Evolutionary conservation across 2,329 filamentous ascomycete genomes (phyloP).

Genomic region (Pyrenochaeta sp.): DNA sequence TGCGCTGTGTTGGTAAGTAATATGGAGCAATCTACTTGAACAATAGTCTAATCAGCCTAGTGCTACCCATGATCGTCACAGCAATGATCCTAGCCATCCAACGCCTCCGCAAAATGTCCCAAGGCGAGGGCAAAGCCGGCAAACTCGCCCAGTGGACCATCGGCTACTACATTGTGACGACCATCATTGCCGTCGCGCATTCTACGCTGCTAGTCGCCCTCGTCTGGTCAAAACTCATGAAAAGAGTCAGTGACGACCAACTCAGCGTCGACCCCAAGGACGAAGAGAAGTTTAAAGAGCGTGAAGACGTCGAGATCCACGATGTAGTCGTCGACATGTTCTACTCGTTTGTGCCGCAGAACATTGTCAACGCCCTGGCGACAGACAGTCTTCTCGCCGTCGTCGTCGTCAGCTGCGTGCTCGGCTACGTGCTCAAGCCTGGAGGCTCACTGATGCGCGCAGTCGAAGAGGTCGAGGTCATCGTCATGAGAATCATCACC

Average conservation of each 20-base stretch:
- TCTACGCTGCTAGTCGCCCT: constrained; percentile 57
- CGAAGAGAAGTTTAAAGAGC: constrained; percentile 45
- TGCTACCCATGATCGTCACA: constrained; percentile 60
- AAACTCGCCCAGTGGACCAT: constrained; percentile 59
- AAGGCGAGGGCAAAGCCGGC: constrained; percentile 48
- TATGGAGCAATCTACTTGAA: background rate
- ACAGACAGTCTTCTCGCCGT: constrained; percentile 57
- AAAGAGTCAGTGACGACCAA: constrained; percentile 41
- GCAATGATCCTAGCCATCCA: constrained; percentile 62
- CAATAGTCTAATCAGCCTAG: constrained; percentile 35
- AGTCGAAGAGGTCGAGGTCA: constrained; percentile 57
- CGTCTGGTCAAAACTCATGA: constrained; percentile 59
- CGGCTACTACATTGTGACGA: constrained; percentile 60
- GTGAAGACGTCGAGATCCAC: constrained; percentile 46
- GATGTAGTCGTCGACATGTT: constrained; percentile 59
- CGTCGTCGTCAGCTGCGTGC: constrained; percentile 56
- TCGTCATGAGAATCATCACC: constrained; percentile 57
- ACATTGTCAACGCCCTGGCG: constrained; percentile 57
- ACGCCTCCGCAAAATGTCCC: constrained; percentile 56
- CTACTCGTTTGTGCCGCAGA: constrained; percentile 58
- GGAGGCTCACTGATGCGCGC: constrained; percentile 53
- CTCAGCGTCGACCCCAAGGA: constrained; percentile 44
- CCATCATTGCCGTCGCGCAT: constrained; percentile 58
- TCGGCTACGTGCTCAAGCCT: constrained; percentile 57
- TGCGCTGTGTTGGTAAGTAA: constrained; percentile 57